These are phyloP conservation scores for Rhynchosporium graminicola DNA, from an alignment of 2,329 filamentous ascomycete species.

Conservation along the genomic window DNA sequence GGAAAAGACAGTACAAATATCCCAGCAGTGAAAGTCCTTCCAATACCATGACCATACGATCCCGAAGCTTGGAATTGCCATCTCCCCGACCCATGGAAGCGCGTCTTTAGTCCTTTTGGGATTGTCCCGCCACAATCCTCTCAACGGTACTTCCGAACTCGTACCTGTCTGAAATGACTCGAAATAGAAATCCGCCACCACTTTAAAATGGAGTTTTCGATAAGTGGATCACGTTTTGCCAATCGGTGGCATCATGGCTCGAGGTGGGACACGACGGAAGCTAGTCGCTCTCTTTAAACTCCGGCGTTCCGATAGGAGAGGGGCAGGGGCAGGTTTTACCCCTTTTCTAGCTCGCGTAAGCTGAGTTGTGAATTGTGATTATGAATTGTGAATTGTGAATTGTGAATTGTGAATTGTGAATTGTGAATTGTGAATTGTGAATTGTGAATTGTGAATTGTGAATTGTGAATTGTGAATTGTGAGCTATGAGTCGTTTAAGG, in stretches of 20 bases:
- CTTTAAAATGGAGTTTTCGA: not conserved
- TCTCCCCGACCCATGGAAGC: not conserved
- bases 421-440: no score
- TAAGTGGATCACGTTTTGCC: slow-evolving; percentile 5
- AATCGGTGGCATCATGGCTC: not conserved
- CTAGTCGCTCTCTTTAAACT: not conserved
- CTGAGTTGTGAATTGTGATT: no score
- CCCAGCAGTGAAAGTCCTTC: not conserved
- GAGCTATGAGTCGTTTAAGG: no score
- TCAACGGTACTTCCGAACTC: not conserved
- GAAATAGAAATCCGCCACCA: slow-evolving; percentile 22
- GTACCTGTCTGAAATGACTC: slow-evolving; percentile 17
- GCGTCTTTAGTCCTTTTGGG: not conserved
- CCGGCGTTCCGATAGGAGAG: not conserved
- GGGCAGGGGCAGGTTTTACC: not conserved
- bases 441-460: no score
- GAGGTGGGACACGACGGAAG: not conserved
- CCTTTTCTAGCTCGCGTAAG: not conserved
- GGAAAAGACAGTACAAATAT: no score
- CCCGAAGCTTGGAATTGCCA: not conserved
- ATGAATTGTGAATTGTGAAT: no score
- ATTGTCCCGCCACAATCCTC: not conserved
- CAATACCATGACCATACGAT: not conserved
- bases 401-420: no score
- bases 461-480: no score